Evolutionary conservation across 129 eudicot genomes (phyloP).

Genomic region (Flaveria brownii): DNA sequence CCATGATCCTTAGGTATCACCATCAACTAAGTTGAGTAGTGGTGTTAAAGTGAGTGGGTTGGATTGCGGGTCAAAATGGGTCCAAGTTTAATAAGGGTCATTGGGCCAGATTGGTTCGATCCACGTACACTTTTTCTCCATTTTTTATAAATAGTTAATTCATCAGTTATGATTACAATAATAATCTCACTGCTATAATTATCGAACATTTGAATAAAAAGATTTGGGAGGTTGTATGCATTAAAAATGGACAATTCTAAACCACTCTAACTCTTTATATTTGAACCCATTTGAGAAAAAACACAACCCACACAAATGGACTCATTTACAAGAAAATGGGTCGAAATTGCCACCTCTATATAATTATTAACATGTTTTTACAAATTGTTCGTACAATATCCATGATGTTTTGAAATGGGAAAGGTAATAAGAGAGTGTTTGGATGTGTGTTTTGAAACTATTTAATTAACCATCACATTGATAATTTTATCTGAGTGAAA

Average conservation of each 20-base stretch:
- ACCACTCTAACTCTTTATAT: background rate
- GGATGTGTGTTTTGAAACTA: no score
- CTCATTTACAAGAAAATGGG: background rate
- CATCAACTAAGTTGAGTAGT: background rate
- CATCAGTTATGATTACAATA: constrained; percentile 1
- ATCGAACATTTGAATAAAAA: background rate
- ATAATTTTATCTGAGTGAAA: background rate
- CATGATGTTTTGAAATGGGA: background rate
- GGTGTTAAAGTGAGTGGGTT: no score
- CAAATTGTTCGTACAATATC: background rate
- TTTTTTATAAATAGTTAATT: background rate
- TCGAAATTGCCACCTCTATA: background rate
- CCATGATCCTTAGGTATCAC: background rate
- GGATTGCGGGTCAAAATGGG: no score
- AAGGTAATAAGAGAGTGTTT: no score
- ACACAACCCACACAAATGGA: background rate
- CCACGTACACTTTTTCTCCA: background rate
- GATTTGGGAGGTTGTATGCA: background rate
- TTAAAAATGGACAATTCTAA: background rate
- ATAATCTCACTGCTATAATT: background rate
- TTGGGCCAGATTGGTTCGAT: background rate
- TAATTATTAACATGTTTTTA: background rate
- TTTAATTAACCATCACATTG: background rate
- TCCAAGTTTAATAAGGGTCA: background rate
- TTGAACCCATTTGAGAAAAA: background rate